A percentile compares a stretch with the other conserved stretches of the same genome.
These are phyloP conservation scores for Leptodontidium sp. DNA, from an alignment of 2,329 filamentous ascomycete species.

Conservation along the genomic window DNA sequence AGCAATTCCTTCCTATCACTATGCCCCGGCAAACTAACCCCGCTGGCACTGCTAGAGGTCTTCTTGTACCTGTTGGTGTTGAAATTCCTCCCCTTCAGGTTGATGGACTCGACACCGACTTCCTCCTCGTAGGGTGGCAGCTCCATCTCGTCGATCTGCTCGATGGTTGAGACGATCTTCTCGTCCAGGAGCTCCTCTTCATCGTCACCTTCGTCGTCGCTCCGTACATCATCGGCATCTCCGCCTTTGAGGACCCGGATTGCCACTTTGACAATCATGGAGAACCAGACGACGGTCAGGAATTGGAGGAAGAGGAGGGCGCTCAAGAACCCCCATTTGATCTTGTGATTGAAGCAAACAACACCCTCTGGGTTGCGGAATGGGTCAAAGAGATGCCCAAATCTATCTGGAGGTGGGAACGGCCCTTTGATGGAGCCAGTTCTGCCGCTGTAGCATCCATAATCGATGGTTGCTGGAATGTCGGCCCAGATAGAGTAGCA, in stretches of 20 bases:
- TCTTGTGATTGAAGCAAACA: constrained; percentile 79
- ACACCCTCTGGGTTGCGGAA: constrained; percentile 75
- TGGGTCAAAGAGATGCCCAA: constrained; percentile 74
- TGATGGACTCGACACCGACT: constrained; percentile 75
- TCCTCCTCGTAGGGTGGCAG: constrained; percentile 71
- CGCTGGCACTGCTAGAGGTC: constrained; percentile 41
- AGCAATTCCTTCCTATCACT: constrained; percentile 48
- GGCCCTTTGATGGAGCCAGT: constrained; percentile 64
- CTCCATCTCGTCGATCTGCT: constrained; percentile 31
- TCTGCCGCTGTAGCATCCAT: constrained; percentile 75
- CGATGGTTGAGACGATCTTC: constrained; percentile 27
- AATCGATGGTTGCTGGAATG: constrained; percentile 66
- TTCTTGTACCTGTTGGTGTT: constrained; percentile 43
- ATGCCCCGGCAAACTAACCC: constrained; percentile 46
- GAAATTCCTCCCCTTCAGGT: constrained; percentile 60
- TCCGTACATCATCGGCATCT: constrained; percentile 84
- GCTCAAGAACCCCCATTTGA: constrained; percentile 80
- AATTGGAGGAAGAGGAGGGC: constrained; percentile 80
- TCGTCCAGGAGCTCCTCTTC: constrained; percentile 62
- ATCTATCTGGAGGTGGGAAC: constrained; percentile 57
- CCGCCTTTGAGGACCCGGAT: constrained; percentile 79
- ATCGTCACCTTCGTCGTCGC: constrained; percentile 82
- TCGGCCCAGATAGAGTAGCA: constrained; percentile 84
- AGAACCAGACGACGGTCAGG: constrained; percentile 88
- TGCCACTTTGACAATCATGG: constrained; percentile 85